Percentiles rank a stretch among this genome's conserved stretches.
Evolutionary conservation across 23 red algal genomes (phyloP).

Genomic region (Pyropia yezoensis): DNA sequence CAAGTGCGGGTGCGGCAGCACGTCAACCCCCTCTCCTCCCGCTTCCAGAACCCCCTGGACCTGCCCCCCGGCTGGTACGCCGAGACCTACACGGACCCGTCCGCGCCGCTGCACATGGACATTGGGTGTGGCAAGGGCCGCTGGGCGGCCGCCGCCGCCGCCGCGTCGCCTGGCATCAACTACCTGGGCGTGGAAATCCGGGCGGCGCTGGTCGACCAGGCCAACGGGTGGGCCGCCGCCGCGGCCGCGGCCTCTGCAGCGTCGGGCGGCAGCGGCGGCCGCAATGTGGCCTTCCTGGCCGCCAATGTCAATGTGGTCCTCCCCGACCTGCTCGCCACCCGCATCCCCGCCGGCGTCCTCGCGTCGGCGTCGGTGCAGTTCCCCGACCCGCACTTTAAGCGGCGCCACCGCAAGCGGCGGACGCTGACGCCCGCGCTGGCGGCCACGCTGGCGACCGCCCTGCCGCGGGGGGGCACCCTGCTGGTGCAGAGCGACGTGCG

Average conservation of each 20-base stretch:
- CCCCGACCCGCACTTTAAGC: slow-evolving; percentile 97
- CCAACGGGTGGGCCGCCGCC: slow-evolving; percentile 22
- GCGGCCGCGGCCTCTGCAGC: not conserved
- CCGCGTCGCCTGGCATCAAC: slow-evolving; percentile 22
- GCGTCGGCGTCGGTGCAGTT: slow-evolving; percentile 53
- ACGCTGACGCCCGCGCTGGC: slow-evolving; percentile 64
- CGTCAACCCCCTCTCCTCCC: slow-evolving; percentile 78
- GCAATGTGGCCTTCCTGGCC: slow-evolving; percentile 58
- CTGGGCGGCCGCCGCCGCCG: slow-evolving; percentile 41
- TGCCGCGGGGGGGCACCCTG: slow-evolving; percentile 14
- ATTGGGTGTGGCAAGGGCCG: slow-evolving; percentile 82
- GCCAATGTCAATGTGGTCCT: slow-evolving; percentile 72
- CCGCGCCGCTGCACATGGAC: slow-evolving; percentile 60
- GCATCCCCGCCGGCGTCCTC: slow-evolving; percentile 6
- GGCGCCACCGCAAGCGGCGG: slow-evolving; percentile 82
- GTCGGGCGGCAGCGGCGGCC: not conserved
- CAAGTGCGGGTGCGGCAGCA: slow-evolving; percentile 83
- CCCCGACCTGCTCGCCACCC: slow-evolving; percentile 16
- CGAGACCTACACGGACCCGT: slow-evolving; percentile 16
- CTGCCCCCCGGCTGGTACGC: slow-evolving; percentile 39
- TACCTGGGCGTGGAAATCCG: slow-evolving; percentile 93
- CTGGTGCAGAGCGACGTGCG: slow-evolving; percentile 58
- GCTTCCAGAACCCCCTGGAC: slow-evolving; percentile 27
- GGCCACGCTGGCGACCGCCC: slow-evolving; percentile 6
- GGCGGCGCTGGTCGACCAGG: slow-evolving; percentile 66